phyloP scores from a whole-genome alignment of 1,139 yeast genomes.

The Debaryomyces fabryi region DNA sequence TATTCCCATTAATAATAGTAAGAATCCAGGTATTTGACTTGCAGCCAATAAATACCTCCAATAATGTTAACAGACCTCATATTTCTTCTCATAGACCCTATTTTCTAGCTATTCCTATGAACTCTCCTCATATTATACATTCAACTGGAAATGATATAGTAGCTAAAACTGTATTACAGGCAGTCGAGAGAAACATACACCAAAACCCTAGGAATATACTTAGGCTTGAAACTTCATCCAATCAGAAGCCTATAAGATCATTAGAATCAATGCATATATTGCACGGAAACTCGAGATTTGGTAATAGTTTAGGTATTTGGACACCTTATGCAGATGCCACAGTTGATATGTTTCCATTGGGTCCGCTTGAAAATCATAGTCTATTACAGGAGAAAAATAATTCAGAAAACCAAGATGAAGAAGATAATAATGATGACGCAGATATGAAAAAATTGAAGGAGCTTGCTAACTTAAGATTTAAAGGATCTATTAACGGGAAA shows the following conservation, averaged over 20 bases:
- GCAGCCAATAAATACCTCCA: slow-evolving; percentile 24
- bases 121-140: slow-evolving; percentile 70
- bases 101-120: slow-evolving; percentile 66
- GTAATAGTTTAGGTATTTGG: slow-evolving; percentile 69
- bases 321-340: slow-evolving; percentile 65
- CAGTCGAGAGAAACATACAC: slow-evolving; percentile 55
- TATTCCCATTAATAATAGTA: slow-evolving; percentile 58
- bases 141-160: slow-evolving; percentile 51
- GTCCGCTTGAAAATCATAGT: slow-evolving; percentile 37
- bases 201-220: slow-evolving; percentile 37
- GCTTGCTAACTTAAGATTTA: slow-evolving; percentile 57
- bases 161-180: slow-evolving; percentile 58
- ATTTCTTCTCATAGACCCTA: slow-evolving; percentile 59
- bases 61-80: slow-evolving; percentile 32
- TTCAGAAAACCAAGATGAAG: slow-evolving; percentile 13
- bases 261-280: slow-evolving; percentile 56
- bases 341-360: slow-evolving; percentile 65
- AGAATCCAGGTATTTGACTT: slow-evolving; percentile 72
- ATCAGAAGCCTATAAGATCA: slow-evolving; percentile 55
- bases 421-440: slow-evolving; percentile 11
- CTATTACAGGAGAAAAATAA: slow-evolving; percentile 12
- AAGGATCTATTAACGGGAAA: slow-evolving; percentile 48
- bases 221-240: slow-evolving; percentile 24
- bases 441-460: slow-evolving; percentile 27
- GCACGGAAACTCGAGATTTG: slow-evolving; percentile 62